A percentile compares a stretch with the other conserved stretches of the same genome.
phyloP scores from a whole-genome alignment of 2,329 filamentous ascomycete species.

The Fusarium proliferatum region DNA sequence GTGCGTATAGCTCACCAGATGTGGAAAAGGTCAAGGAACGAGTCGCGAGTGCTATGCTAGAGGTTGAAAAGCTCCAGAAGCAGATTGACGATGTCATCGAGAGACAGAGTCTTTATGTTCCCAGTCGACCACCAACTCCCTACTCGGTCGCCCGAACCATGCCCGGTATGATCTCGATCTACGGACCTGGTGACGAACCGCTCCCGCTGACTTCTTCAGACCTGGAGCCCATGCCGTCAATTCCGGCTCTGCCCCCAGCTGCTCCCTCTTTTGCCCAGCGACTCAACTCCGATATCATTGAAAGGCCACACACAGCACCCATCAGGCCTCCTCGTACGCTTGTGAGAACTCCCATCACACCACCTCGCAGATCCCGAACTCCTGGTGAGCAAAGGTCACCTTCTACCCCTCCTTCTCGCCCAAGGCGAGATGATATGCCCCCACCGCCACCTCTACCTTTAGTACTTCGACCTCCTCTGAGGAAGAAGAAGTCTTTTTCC shows the following conservation, averaged over 20 bases:
- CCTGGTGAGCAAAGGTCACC: constrained; percentile 47
- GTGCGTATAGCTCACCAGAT: constrained; percentile 59
- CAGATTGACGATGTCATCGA: constrained; percentile 70
- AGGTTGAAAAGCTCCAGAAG: constrained; percentile 68
- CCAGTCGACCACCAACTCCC: constrained; percentile 64
- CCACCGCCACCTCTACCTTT: constrained; percentile 68
- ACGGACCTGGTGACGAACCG: constrained; percentile 8
- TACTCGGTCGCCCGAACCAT: constrained; percentile 52
- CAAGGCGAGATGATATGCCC: constrained; percentile 49
- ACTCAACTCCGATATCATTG: constrained; percentile 58
- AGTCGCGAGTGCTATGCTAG: constrained; percentile 67
- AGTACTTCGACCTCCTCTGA: constrained; percentile 67
- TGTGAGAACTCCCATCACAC: constrained; percentile 47
- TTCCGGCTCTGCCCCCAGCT: constrained; percentile 67
- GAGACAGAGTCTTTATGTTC: constrained; percentile 67
- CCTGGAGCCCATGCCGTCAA: constrained; percentile 64
- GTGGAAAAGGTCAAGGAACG: constrained; percentile 65
- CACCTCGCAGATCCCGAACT: constrained; percentile 45
- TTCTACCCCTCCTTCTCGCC: constrained; percentile 41
- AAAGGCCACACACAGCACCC: constrained; percentile 51
- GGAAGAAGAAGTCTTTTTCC: constrained; percentile 76
- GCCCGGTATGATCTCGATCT: constrained; percentile 46
- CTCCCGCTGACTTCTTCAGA: constrained; percentile 49
- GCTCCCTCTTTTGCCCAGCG: constrained; percentile 69
- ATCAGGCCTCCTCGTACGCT: constrained; percentile 50